Evolutionary conservation across 495 filamentous ascomycete species (phyloP).

Genomic region (Aspergillus bridgeri): DNA sequence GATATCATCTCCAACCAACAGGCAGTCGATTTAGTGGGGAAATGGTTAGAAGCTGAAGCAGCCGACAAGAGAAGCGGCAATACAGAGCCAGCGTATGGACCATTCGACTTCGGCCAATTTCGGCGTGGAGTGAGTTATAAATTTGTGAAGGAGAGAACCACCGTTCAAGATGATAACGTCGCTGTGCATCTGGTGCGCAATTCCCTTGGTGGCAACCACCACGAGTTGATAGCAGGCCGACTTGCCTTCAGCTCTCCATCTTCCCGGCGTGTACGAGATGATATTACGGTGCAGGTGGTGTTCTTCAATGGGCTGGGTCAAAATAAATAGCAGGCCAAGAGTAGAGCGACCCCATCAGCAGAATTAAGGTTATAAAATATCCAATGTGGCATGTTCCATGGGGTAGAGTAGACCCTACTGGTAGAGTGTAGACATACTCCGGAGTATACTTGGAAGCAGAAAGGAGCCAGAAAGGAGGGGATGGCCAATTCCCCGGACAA

Average conservation of each 20-base stretch:
- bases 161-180: slow-evolving; percentile 56
- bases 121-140: slow-evolving; percentile 14
- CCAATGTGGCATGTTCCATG: no score
- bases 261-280: slow-evolving; percentile 51
- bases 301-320: slow-evolving; percentile 44
- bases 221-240: slow-evolving; percentile 52
- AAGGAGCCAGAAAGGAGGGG: neutral
- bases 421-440: no score
- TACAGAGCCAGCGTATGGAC: slow-evolving; percentile 16
- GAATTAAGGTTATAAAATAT: no score
- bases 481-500: neutral
- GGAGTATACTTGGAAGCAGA: neutral
- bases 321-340: neutral
- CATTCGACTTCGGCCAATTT: slow-evolving; percentile 30
- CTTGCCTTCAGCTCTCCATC: slow-evolving; percentile 47
- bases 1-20: slow-evolving; percentile 56
- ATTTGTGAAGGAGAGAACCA: slow-evolving; percentile 39
- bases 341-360: no score
- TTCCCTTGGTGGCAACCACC: slow-evolving; percentile 56
- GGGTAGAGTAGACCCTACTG: no score
- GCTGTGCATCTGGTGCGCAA: slow-evolving; percentile 62
- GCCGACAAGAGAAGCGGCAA: slow-evolving; percentile 12
- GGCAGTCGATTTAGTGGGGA: slow-evolving; percentile 54
- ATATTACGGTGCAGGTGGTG: slow-evolving; percentile 61
- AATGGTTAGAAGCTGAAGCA: slow-evolving; percentile 46